Conservation (phyloP, 306 rosid genomes). For the Parietaria judaica region DNA sequence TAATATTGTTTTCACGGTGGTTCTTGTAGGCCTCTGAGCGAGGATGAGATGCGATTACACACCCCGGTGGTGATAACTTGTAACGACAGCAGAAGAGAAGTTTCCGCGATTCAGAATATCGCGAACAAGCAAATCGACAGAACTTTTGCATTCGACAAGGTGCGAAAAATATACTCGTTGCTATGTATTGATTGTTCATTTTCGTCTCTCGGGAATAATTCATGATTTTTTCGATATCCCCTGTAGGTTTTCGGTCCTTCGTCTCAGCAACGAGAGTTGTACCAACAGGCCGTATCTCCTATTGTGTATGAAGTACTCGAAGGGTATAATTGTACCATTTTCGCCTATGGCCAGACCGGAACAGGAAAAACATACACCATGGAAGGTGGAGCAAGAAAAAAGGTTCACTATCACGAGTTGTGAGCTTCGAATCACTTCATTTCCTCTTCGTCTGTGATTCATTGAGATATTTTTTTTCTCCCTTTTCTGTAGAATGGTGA, state of each 20-base stretch:
- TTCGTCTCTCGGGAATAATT: conserved; percentile 14
- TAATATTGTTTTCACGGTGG: conserved; percentile 13
- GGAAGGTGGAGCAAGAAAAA: conserved; percentile 99
- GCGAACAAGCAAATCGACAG: conserved; percentile 99
- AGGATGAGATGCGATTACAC: conserved; percentile 72
- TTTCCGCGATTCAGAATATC: conserved; percentile 76
- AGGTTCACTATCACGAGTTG: conserved; percentile 34
- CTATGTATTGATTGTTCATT: background rate
- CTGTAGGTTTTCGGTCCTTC: conserved; percentile 88
- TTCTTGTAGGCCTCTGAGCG: conserved; percentile 78
- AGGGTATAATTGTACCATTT: conserved; percentile 96
- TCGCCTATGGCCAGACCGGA: conserved; percentile 98
- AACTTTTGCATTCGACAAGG: conserved; percentile 92
- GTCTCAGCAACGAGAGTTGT: conserved; percentile 82
- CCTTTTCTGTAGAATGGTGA: conserved; percentile 66
- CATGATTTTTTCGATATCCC: conserved; percentile 24
- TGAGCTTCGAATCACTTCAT: background rate
- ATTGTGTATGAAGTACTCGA: conserved; percentile 95
- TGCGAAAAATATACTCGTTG: conserved; percentile 12
- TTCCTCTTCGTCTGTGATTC: background rate
- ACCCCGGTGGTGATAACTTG: conserved; percentile 96
- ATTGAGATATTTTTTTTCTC: conserved; percentile 12
- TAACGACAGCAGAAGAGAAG: conserved; percentile 70
- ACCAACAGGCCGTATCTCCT: conserved; percentile 94
- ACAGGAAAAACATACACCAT: conserved; percentile 97